These are phyloP conservation scores for Aspergillus transmontanensis DNA, from an alignment of 2,329 filamentous ascomycete genomes.

Conservation along the genomic window DNA sequence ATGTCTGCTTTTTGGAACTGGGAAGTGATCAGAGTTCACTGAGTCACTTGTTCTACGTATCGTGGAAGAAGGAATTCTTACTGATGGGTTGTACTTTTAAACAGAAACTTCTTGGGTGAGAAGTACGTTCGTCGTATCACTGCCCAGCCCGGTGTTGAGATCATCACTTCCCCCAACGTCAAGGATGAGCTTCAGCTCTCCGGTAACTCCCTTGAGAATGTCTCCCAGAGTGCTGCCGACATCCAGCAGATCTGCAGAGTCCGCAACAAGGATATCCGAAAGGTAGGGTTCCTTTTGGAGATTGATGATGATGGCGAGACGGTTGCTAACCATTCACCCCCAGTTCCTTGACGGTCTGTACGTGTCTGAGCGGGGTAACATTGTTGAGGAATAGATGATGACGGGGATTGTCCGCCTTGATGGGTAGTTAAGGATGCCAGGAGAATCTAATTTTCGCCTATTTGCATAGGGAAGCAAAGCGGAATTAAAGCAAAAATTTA, in stretches of 20 bases:
- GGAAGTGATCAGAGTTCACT: background rate
- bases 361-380: slow-evolving; percentile 98
- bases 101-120: slow-evolving; percentile 96
- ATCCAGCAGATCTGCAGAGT: slow-evolving; percentile 99
- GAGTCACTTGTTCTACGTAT: background rate
- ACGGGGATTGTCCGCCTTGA: slow-evolving; percentile 32
- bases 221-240: slow-evolving; percentile 97
- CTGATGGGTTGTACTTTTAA: slow-evolving; percentile 35
- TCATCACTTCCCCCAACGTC: slow-evolving; percentile 84
- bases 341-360: slow-evolving; percentile 99
- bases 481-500: slow-evolving; percentile 38
- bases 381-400: slow-evolving; percentile 63
- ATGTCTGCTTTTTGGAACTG: background rate
- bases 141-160: slow-evolving; percentile 88
- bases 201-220: slow-evolving; percentile 95
- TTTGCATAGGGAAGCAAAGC: slow-evolving; percentile 45
- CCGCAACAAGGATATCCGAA: slow-evolving; percentile 99
- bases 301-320: background rate
- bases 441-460: slow-evolving; percentile 43
- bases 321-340: slow-evolving; percentile 1
- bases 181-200: slow-evolving; percentile 96
- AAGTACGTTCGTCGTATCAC: slow-evolving; percentile 94
- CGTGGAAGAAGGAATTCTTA: slow-evolving; percentile 4
- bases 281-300: slow-evolving; percentile 58
- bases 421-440: slow-evolving; percentile 39